Percentiles rank a stretch among this genome's conserved stretches.
phyloP scores from a whole-genome alignment of 2,329 filamentous ascomycete genomes.

The Hysterium pulicare region DNA sequence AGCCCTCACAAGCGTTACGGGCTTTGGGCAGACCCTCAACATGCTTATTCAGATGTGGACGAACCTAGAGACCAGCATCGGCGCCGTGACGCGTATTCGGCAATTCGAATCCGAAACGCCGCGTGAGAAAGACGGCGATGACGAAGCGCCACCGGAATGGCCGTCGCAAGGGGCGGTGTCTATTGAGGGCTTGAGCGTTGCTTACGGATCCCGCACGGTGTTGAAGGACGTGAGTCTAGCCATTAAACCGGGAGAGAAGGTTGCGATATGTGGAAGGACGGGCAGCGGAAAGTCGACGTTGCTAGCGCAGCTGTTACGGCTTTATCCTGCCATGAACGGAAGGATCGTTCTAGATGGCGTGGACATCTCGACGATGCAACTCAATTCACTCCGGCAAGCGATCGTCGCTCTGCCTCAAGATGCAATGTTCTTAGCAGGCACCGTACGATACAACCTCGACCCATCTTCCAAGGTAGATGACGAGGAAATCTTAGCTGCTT shows the following conservation, averaged over 20 bases:
- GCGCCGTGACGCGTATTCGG: constrained; percentile 55
- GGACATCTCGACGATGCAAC: constrained; percentile 42
- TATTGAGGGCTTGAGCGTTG: constrained; percentile 43
- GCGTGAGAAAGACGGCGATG: constrained; percentile 52
- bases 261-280: constrained; percentile 50
- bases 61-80: constrained; percentile 56
- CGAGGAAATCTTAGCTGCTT: constrained; percentile 31
- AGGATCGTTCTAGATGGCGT: constrained; percentile 46
- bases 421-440: constrained; percentile 45
- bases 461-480: constrained; percentile 32
- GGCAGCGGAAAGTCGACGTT: constrained; percentile 45
- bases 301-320: constrained; percentile 43
- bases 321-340: constrained; percentile 41
- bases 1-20: constrained; percentile 52
- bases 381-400: constrained; percentile 38
- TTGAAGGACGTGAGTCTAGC: background rate
- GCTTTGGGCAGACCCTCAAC: constrained; percentile 52
- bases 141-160: constrained; percentile 42
- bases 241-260: constrained; percentile 11
- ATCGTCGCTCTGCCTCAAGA: constrained; percentile 50
- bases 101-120: constrained; percentile 47
- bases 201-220: constrained; percentile 34
- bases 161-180: constrained; percentile 42
- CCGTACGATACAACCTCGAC: constrained; percentile 47
- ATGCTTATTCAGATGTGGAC: constrained; percentile 54